A percentile compares a stretch with the other conserved stretches of the same genome.
Conservation (phyloP, 306 rosid species). For the Sophora flavescens region DNA sequence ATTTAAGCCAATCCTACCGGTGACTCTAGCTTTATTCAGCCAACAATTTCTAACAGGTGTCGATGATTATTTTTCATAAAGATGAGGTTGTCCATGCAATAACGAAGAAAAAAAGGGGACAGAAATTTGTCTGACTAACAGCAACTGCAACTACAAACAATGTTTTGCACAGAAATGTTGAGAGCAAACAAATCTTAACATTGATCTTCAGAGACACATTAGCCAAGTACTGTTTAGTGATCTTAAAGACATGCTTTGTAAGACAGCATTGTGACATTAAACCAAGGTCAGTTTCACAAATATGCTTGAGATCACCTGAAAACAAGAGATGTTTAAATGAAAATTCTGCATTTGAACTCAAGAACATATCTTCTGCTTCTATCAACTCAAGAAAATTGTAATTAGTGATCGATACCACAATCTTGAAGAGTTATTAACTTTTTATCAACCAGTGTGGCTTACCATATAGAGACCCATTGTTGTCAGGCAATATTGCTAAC, state of each 20-base stretch:
- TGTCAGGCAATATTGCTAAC: too few species aligned
- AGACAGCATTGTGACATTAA: too few species aligned
- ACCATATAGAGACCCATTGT: constrained; percentile 90
- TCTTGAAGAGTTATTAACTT: background rate
- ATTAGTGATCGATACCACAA: background rate
- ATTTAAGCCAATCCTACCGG: too few species aligned
- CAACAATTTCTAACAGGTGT: too few species aligned
- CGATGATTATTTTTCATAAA: too few species aligned
- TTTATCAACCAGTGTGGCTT: constrained; percentile 13
- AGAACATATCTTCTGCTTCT: background rate
- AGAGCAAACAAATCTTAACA: constrained; percentile 71
- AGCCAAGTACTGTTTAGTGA: constrained; percentile 89
- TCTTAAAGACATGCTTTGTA: too few species aligned
- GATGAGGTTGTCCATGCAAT: too few species aligned
- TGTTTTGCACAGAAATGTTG: background rate
- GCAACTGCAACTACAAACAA: background rate
- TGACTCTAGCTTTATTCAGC: too few species aligned
- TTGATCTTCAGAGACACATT: constrained; percentile 93
- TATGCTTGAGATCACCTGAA: too few species aligned
- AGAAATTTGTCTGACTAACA: too few species aligned
- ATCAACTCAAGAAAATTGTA: constrained; percentile 22
- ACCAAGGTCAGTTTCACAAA: too few species aligned
- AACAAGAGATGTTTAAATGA: background rate
- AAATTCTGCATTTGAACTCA: constrained; percentile 13
- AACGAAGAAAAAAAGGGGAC: too few species aligned